Evolutionary conservation across 352 stramenopile species (phyloP).

Genomic region (Pythium oligandrum): DNA sequence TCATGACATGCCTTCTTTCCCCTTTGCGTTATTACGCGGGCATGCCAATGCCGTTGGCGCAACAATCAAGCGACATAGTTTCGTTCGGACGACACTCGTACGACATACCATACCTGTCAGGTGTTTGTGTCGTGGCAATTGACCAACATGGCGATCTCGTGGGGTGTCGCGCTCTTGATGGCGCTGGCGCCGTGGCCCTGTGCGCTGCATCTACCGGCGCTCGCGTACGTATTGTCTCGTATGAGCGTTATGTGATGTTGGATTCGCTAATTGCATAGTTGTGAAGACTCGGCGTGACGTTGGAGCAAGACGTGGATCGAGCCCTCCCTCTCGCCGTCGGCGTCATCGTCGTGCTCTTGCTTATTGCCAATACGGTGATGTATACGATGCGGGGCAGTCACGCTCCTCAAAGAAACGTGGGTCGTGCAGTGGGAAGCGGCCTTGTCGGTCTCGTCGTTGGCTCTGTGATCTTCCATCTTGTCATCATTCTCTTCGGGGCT

Average conservation of each 20-base stretch:
- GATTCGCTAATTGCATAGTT: not conserved
- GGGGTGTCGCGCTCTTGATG: constrained; percentile 5
- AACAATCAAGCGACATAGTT: too few relatives aligned
- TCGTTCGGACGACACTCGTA: too few relatives aligned
- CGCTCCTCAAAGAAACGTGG: constrained; percentile 19
- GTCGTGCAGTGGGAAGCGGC: constrained; percentile 3
- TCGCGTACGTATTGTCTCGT: constrained; percentile 9
- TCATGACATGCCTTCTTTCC: too few relatives aligned
- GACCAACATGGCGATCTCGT: constrained; percentile 5
- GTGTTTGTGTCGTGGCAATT: too few relatives aligned
- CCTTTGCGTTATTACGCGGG: too few relatives aligned
- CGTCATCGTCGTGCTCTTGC: constrained; percentile 21
- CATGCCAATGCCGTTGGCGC: too few relatives aligned
- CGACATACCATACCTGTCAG: too few relatives aligned
- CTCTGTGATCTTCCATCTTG: constrained; percentile 41
- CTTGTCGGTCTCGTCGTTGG: constrained; percentile 31
- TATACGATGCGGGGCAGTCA: constrained; percentile 1
- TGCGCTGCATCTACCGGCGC: constrained; percentile 12
- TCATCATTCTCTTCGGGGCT: constrained; percentile 72
- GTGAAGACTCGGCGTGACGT: constrained; percentile 10
- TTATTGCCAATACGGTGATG: constrained; percentile 9
- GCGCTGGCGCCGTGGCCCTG: constrained; percentile 17
- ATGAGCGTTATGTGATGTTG: not conserved
- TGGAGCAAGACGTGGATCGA: constrained; percentile 47
- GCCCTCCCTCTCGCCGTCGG: constrained; percentile 35